Base-by-base conservation (phyloP, 208 protist genomes). In the Jaenimonas drosophilae region DNA sequence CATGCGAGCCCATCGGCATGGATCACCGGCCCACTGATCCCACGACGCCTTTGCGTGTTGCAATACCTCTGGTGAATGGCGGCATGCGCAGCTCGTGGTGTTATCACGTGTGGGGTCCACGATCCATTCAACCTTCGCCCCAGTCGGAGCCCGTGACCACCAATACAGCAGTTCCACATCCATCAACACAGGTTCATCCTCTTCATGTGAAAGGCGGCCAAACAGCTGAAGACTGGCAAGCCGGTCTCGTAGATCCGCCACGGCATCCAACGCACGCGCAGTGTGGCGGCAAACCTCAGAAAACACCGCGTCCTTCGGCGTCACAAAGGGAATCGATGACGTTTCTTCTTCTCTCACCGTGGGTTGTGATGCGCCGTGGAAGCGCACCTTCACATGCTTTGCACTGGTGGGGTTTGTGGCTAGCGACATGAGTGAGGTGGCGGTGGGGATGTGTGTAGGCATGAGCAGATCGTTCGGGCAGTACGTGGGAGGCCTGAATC, bases 391-490 rank as follows among this genome's bases (percentile, higher is more conserved):
- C 14, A n/a, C n/a, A n/a, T n/a, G n/a, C n/a, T n/a, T n/a, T n/a
- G n/a, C n/a, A n/a, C n/a, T n/a, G n/a, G n/a, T n/a, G n/a, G n/a
- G 82, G 59, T 37, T 87, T 76, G 49, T 87, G 81, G 23, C 59
- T 44, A 3, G 64, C 56, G 14, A 34, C 42, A 17, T 25, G 16
- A 43, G 49, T 11, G 17, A 89, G 59, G 7, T 51, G 59, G 21
- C 30, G 48, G 23, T 85, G 54, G 0, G 45, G 75, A 1, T 51
- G 54, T 14, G 40, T 51, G 2, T 61, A 72, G 26, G 55, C 66
- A 41, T 49, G 56, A 5, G 37, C 41, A 3, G 64, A 49, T 34
- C 44, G 58, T 80, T 86, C 12, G 80, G 80, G 47, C 80, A 90
- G 60, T 83, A 90, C 3, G 24, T 20, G 27, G 14, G 11, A 0